These are phyloP conservation scores for Colletotrichum coccodes DNA, from an alignment of 2,329 filamentous ascomycete species.

Conservation along the genomic window DNA sequence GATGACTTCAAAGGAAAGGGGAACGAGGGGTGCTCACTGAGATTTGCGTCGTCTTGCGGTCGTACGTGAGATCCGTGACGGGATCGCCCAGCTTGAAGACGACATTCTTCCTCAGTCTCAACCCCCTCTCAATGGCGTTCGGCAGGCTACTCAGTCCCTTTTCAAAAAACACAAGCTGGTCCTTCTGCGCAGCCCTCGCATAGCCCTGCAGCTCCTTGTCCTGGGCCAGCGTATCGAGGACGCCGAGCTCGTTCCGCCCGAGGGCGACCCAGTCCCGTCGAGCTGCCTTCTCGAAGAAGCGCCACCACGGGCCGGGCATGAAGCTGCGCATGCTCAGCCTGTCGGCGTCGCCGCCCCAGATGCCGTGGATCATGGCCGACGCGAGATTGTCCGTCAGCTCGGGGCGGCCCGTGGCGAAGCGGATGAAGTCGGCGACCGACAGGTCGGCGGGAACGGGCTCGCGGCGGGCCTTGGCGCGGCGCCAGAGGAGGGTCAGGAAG, in stretches of 20 bases:
- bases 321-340: slow-evolving; percentile 78
- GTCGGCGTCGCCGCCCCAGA: slow-evolving; percentile 91
- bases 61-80: slow-evolving; percentile 58
- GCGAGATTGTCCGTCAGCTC: slow-evolving; percentile 75
- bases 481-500: slow-evolving; percentile 46
- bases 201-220: slow-evolving; percentile 34
- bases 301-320: slow-evolving; percentile 58
- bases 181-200: slow-evolving; percentile 21
- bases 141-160: slow-evolving; percentile 73
- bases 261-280: slow-evolving; percentile 36
- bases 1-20: not conserved
- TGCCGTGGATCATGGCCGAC: slow-evolving; percentile 84
- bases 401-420: slow-evolving; percentile 60
- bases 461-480: slow-evolving; percentile 37
- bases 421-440: slow-evolving; percentile 76
- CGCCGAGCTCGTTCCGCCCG: slow-evolving; percentile 40
- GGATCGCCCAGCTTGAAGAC: slow-evolving; percentile 61
- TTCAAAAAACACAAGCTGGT: slow-evolving; percentile 53
- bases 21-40: slow-evolving; percentile 47
- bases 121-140: slow-evolving; percentile 59
- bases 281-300: slow-evolving; percentile 34
- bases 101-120: slow-evolving; percentile 68
- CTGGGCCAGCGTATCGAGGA: slow-evolving; percentile 41
- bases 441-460: slow-evolving; percentile 64
- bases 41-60: slow-evolving; percentile 48